Conservation (phyloP, 257 asterid species). For the Coffea canephora region DNA sequence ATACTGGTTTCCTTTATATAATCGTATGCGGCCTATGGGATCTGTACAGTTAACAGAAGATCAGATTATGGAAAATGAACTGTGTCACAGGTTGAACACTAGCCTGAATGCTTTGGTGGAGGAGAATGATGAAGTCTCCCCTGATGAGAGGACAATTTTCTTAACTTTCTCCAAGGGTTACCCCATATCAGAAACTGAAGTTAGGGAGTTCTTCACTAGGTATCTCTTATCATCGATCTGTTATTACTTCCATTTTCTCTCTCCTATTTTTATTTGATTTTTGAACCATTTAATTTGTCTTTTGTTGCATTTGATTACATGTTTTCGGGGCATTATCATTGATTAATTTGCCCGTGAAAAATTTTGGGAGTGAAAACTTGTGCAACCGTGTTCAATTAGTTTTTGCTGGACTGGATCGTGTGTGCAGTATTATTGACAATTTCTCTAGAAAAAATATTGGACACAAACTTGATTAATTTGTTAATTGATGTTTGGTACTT, state of each 20-base stretch:
- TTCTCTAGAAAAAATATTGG: too few species aligned
- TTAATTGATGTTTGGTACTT: too few species aligned
- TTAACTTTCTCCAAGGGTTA: conserved; percentile 77
- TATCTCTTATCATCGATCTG: neutral
- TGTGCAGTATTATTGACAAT: too few species aligned
- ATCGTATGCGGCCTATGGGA: neutral
- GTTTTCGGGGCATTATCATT: too few species aligned
- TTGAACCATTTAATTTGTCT: neutral
- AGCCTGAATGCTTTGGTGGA: conserved; percentile 1
- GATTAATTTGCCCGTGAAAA: too few species aligned
- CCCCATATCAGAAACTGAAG: conserved; percentile 52
- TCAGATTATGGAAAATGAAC: neutral
- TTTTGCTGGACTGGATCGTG: too few species aligned
- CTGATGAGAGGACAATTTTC: conserved; percentile 72
- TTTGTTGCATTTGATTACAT: neutral
- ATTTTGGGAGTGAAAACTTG: too few species aligned
- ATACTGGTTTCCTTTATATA: neutral
- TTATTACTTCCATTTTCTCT: neutral
- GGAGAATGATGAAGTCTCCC: conserved; percentile 23
- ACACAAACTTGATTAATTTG: too few species aligned
- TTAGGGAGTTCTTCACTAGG: conserved; percentile 63
- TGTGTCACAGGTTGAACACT: conserved; percentile 21
- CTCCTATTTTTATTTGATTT: neutral
- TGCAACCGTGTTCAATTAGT: too few species aligned
- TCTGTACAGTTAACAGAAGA: neutral